Evolutionary conservation across 1,139 yeast species (phyloP).

Genomic region (Geotrichum histeridarum): DNA sequence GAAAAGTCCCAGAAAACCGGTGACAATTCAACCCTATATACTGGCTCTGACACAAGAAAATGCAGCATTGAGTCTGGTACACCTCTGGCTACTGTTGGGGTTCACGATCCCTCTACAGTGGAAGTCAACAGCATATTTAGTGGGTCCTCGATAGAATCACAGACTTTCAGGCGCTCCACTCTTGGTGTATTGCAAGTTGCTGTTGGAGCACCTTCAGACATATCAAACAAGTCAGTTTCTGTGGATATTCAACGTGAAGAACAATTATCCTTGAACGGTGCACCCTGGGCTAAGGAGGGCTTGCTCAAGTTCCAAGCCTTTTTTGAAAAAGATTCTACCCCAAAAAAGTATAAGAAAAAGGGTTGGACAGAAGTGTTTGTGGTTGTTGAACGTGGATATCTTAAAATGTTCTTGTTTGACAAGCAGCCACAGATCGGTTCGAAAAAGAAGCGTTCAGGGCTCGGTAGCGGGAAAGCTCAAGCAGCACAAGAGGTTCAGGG

Average conservation of each 20-base stretch:
- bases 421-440: background rate
- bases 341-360: slow-evolving; percentile 22
- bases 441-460: background rate
- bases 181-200: background rate
- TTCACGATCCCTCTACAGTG: background rate
- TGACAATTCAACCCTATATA: background rate
- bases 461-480: background rate
- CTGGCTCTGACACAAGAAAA: background rate
- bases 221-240: background rate
- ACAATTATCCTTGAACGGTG: slow-evolving; percentile 59
- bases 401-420: slow-evolving; percentile 34
- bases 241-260: slow-evolving; percentile 32
- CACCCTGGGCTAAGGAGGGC: slow-evolving; percentile 80
- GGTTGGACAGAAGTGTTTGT: slow-evolving; percentile 34
- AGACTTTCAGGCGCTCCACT: background rate
- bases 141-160: background rate
- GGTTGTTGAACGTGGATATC: slow-evolving; percentile 34
- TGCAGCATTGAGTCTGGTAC: background rate
- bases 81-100: slow-evolving; percentile 1
- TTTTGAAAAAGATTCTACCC: slow-evolving; percentile 26
- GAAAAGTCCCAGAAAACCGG: slow-evolving; percentile 6
- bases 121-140: slow-evolving; percentile 5
- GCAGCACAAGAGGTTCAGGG: background rate
- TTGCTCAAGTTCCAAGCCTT: slow-evolving; percentile 49
- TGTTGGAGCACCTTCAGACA: background rate